phyloP scores from a whole-genome alignment of 129 eudicot species.

The Chrysanthemum seticuspe region DNA sequence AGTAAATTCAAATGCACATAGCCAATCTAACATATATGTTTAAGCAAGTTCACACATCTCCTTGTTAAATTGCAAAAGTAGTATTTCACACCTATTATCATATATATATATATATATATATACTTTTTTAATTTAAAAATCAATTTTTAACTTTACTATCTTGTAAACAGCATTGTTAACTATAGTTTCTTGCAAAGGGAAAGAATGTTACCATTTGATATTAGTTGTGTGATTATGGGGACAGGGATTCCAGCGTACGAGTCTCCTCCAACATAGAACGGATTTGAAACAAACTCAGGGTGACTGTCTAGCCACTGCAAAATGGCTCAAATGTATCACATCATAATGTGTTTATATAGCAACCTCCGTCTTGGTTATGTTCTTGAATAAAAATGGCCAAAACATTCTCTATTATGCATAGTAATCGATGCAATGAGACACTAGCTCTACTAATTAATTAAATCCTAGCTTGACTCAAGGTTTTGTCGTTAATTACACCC shows the following conservation, averaged over 20 bases:
- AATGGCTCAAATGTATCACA: neutral
- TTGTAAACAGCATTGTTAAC: neutral
- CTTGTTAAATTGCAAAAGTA: too few species aligned
- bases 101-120: too few species aligned
- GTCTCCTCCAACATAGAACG: constrained; percentile 28
- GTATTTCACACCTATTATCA: too few species aligned
- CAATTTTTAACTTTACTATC: too few species aligned
- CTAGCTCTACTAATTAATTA: neutral
- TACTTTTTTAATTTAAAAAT: too few species aligned
- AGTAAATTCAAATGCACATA: too few species aligned
- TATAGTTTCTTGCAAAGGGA: neutral
- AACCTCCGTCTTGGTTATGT: too few species aligned
- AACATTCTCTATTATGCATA: too few species aligned
- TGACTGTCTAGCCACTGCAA: constrained; percentile 28
- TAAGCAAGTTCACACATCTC: too few species aligned
- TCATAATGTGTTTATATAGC: too few species aligned
- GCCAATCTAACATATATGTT: too few species aligned
- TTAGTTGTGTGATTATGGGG: constrained; percentile 24
- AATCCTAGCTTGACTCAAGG: neutral
- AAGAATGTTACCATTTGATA: constrained; percentile 22
- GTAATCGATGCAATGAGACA: too few species aligned
- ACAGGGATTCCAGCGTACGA: constrained; percentile 23
- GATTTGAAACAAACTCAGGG: constrained; percentile 29
- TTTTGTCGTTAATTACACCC: neutral
- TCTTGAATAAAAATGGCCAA: neutral